Conservation (phyloP, 2,329 filamentous ascomycete genomes). For the Sarocladium kiliense region DNA sequence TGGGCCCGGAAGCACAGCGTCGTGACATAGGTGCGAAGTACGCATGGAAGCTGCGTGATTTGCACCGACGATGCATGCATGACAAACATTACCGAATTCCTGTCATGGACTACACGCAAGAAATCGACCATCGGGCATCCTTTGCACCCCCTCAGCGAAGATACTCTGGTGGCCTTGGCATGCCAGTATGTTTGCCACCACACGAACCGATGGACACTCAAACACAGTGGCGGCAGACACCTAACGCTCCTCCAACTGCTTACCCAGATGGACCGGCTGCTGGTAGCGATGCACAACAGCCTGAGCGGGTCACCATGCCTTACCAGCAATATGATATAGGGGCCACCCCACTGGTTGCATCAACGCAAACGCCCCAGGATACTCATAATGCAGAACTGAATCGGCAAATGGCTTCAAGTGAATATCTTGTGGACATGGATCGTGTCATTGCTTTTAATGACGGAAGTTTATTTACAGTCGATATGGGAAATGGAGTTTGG, state of each 20-base stretch:
- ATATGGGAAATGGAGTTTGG: background rate
- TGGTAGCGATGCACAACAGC: background rate
- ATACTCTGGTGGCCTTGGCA: background rate
- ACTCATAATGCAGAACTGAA: constrained; percentile 16
- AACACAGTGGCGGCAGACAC: background rate
- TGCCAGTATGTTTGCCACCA: too few species aligned
- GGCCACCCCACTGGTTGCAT: background rate
- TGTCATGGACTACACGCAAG: constrained; percentile 15
- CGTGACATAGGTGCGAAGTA: constrained; percentile 17
- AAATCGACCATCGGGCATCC: background rate
- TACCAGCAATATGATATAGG: background rate
- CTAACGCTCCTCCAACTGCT: background rate
- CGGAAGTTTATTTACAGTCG: background rate
- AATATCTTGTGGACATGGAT: constrained; percentile 19
- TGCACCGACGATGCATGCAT: constrained; percentile 12
- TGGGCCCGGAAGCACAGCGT: constrained; percentile 2
- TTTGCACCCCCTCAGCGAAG: background rate
- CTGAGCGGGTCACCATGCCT: background rate
- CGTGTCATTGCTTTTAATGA: constrained; percentile 22
- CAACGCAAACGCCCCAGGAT: background rate
- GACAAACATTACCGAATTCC: constrained; percentile 13
- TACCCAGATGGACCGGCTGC: background rate
- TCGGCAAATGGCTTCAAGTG: constrained; percentile 19
- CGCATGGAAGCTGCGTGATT: constrained; percentile 12
- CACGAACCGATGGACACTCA: background rate